A percentile compares a stretch with the other conserved stretches of the same genome.
These are phyloP conservation scores for Cyberlindnera veronae DNA, from an alignment of 805 yeast species.

Conservation along the genomic window DNA sequence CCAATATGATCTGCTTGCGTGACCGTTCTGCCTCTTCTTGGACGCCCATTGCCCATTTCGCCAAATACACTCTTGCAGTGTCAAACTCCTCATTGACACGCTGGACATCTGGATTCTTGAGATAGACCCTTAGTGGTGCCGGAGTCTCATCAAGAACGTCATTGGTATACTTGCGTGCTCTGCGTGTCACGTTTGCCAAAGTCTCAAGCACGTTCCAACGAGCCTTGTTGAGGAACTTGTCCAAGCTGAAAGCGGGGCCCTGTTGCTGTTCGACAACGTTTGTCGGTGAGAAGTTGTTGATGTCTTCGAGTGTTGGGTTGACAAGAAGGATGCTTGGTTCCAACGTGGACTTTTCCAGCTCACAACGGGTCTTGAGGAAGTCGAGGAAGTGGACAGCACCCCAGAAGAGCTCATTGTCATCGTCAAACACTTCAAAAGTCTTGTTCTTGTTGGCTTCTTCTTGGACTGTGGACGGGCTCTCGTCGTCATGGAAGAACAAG, in stretches of 20 bases:
- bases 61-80: conserved; percentile 85
- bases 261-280: conserved; percentile 14
- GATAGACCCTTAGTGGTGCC: conserved; percentile 42
- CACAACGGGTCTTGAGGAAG: conserved; percentile 50
- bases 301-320: conserved; percentile 62
- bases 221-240: conserved; percentile 56
- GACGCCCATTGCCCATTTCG: conserved; percentile 95
- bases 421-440: conserved; percentile 71
- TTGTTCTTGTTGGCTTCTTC: conserved; percentile 58
- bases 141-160: conserved; percentile 59
- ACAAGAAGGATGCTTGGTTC: conserved; percentile 73
- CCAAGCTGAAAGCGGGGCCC: conserved; percentile 29
- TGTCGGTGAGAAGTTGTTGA: conserved; percentile 35
- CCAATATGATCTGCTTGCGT: conserved; percentile 48
- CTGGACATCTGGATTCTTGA: conserved; percentile 76
- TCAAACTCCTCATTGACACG: conserved; percentile 87
- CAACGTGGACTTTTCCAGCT: conserved; percentile 62
- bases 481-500: conserved; percentile 89
- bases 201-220: conserved; percentile 86
- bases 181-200: conserved; percentile 63
- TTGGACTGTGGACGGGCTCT: conserved; percentile 66
- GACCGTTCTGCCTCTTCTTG: conserved; percentile 81
- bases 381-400: conserved; percentile 82
- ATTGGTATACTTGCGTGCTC: conserved; percentile 61
- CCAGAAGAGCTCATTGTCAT: conserved; percentile 64